Percentiles rank a stretch among this genome's conserved stretches.
phyloP scores from a whole-genome alignment of 305 asterid genomes.

The Ajuga reptans region DNA sequence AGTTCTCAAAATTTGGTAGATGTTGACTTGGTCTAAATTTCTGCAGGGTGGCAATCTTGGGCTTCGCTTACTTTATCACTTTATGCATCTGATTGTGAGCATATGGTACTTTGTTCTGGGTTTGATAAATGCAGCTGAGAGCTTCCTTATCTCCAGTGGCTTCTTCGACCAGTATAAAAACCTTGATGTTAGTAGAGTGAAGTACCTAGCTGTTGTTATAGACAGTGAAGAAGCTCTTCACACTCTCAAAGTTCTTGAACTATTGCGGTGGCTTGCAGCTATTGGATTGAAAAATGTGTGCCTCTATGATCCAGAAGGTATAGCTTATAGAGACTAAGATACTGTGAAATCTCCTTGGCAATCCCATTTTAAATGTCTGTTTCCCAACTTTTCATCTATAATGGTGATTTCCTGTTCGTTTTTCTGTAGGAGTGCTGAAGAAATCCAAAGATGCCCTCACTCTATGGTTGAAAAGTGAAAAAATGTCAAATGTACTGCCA shows the following conservation, averaged over 20 bases:
- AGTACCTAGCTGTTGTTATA: constrained; percentile 74
- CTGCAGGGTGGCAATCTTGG: constrained; percentile 49
- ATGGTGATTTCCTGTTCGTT: constrained; percentile 16
- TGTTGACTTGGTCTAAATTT: constrained; percentile 22
- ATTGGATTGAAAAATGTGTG: constrained; percentile 64
- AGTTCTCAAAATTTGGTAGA: neutral
- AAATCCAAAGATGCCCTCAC: constrained; percentile 54
- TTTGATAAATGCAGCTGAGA: constrained; percentile 47
- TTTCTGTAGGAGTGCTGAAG: constrained; percentile 67
- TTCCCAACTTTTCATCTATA: constrained; percentile 1
- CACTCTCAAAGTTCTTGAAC: constrained; percentile 55
- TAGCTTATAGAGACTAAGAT: neutral
- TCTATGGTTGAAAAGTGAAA: constrained; percentile 38
- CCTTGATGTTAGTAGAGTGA: constrained; percentile 58
- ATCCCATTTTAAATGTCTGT: neutral
- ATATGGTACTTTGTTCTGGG: constrained; percentile 51
- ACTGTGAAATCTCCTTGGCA: neutral
- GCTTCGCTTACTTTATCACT: constrained; percentile 46
- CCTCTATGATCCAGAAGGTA: constrained; percentile 88
- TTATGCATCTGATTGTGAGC: constrained; percentile 62
- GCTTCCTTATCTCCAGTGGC: constrained; percentile 60
- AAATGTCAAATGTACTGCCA: constrained; percentile 39
- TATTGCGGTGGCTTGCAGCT: constrained; percentile 61
- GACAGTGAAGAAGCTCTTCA: constrained; percentile 84
- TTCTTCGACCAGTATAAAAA: constrained; percentile 41